Evolutionary conservation across 768 basidiomycete genomes (phyloP), one percentile per base, ranked within the genome.

Genomic region (Sistotremastrum niveocremeum): DNA sequence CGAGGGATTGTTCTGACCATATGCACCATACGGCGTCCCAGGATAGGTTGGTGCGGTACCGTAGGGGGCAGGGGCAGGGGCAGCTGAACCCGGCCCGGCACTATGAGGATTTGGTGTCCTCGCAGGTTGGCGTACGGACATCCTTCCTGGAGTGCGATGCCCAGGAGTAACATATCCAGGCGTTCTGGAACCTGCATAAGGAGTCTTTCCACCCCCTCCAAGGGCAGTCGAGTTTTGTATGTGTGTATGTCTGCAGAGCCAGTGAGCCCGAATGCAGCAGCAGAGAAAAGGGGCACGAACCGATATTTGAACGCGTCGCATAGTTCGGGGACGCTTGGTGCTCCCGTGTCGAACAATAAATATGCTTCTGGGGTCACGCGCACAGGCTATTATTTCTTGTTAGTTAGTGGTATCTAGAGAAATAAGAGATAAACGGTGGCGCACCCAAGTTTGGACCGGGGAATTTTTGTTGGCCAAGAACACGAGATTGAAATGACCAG

Each of bases 221-320:
- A 68, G 60, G 53, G 56, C 65, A 58, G 59, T 58, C 74, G 48
- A 67, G 68, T 70, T 70, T 83, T 70, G 81, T 61, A 85, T 81
- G 54, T 86, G 80, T 39, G 84, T 66, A 65, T 87, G 84, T 54
- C 84, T 83, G 51, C 37, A 46, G 37, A 29, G 52, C 35, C 8
- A 31, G n/a, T 39, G 10, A 33, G 39, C 4, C 7, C 36, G 6
- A 46, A 44, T 12, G 20, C 37, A 35, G 28, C 30, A 11, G 12
- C 2, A 5, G 37, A 46, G 2, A 34, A 29, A 20, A 12, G 6
- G 34, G 9, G 10, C 12, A 55, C 70, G 54, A 55, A 80, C 80
- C 81, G 64, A 57, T 87, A 77, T 77, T 97, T 97, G 77, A 98
- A 98, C 12, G 93, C 91, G 60, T 97, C 93, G 52, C 94, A 95